A percentile compares a stretch with the other conserved stretches of the same genome.
Conservation (phyloP, 805 yeast species). For the Clavispora carvajalis region DNA sequence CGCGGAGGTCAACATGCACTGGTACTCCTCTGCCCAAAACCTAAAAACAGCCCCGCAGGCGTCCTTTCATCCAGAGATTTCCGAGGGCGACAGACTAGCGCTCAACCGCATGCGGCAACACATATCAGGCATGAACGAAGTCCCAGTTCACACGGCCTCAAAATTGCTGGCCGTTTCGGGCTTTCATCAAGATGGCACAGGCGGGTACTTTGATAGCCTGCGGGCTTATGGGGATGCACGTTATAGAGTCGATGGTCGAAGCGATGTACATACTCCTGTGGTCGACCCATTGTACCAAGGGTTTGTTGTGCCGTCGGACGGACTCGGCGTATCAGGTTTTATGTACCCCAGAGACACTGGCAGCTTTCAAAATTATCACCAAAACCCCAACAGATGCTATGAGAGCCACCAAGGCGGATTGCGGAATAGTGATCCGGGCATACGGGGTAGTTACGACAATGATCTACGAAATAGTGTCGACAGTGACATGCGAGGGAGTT, state of each 20-base stretch:
- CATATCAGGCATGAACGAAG: background rate
- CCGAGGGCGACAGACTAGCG: background rate
- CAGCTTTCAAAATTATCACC: background rate
- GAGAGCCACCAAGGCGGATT: background rate
- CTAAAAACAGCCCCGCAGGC: background rate
- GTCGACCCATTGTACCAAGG: background rate
- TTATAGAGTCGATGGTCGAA: background rate
- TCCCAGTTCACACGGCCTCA: background rate
- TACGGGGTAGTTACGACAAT: background rate
- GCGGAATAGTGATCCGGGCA: background rate
- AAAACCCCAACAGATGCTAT: background rate
- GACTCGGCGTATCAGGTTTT: background rate
- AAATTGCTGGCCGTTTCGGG: background rate
- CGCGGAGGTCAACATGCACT: background rate
- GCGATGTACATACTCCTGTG: background rate
- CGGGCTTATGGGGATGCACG: background rate
- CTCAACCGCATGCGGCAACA: background rate
- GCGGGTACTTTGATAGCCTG: background rate
- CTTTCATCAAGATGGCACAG: background rate
- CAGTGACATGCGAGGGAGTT: background rate
- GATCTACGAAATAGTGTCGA: background rate
- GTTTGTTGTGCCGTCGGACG: background rate
- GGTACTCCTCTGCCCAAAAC: background rate
- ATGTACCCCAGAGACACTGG: background rate
- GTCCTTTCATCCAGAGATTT: background rate